Evolutionary conservation across 2,329 filamentous ascomycete genomes (phyloP).

Genomic region (Chaetomium sp.): DNA sequence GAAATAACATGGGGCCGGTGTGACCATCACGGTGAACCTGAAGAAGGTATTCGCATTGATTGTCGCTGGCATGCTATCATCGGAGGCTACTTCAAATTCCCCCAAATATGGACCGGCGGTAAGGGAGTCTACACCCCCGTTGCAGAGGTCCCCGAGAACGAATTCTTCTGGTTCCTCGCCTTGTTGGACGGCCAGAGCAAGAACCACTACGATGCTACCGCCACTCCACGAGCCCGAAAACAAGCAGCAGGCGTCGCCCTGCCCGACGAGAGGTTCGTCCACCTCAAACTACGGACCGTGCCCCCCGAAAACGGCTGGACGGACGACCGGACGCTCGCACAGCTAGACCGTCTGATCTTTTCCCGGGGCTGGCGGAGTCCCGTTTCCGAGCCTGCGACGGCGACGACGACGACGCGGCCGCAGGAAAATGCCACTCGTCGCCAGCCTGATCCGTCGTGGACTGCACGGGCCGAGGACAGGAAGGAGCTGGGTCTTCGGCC

Average conservation of each 20-base stretch:
- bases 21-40: too few relatives aligned
- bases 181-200: slow-evolving; percentile 5
- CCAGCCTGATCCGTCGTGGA: background rate
- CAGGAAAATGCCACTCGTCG: too few relatives aligned
- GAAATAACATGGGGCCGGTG: background rate
- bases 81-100: background rate
- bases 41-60: background rate
- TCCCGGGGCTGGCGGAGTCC: background rate
- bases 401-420: too few relatives aligned
- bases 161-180: slow-evolving; percentile 13
- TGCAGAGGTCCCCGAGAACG: background rate
- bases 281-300: slow-evolving; percentile 1
- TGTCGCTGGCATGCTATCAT: slow-evolving; percentile 1
- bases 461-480: background rate
- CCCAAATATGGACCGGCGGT: too few relatives aligned
- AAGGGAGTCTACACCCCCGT: background rate
- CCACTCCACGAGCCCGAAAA: background rate
- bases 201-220: too few relatives aligned
- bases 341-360: slow-evolving; percentile 2
- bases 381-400: too few relatives aligned
- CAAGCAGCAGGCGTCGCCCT: slow-evolving; percentile 2
- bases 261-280: background rate
- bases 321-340: background rate
- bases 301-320: background rate
- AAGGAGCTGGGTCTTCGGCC: background rate